phyloP scores from a whole-genome alignment of 2,329 filamentous ascomycete genomes.

The Cladosporium sp. region DNA sequence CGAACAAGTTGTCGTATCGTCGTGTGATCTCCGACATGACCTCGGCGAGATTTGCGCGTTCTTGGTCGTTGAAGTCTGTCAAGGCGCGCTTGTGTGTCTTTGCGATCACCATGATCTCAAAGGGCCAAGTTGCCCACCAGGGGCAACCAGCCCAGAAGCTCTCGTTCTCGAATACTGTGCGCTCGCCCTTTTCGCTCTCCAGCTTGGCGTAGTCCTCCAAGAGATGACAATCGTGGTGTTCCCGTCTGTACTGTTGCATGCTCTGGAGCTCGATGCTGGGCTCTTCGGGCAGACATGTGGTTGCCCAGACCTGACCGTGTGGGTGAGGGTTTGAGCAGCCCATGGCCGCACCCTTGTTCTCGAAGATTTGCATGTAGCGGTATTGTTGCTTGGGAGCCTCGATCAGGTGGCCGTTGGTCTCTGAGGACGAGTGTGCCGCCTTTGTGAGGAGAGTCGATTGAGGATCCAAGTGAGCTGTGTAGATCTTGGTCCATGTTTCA shows the following conservation, averaged over 20 bases:
- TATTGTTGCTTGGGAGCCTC: conserved; percentile 71
- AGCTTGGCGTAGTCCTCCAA: conserved; percentile 84
- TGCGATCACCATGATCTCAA: conserved; percentile 87
- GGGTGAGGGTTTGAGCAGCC: conserved; percentile 98
- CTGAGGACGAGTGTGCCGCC: conserved; percentile 33
- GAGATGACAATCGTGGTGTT: conserved; percentile 73
- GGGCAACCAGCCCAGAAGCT: conserved; percentile 86
- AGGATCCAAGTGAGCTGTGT: conserved; percentile 76
- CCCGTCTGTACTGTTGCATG: conserved; percentile 73
- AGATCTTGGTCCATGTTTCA: conserved; percentile 88
- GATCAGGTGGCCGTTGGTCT: conserved; percentile 44
- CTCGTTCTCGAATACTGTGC: conserved; percentile 85
- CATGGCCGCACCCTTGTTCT: conserved; percentile 98
- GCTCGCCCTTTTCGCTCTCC: conserved; percentile 78
- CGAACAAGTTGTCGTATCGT: conserved; percentile 94
- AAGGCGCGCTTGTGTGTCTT: conserved; percentile 82
- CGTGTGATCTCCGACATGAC: conserved; percentile 84
- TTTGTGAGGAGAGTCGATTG: conserved; percentile 63
- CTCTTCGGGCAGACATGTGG: conserved; percentile 87
- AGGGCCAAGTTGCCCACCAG: conserved; percentile 98
- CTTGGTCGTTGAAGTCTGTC: conserved; percentile 73
- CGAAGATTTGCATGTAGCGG: conserved; percentile 98
- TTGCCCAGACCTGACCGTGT: conserved; percentile 96
- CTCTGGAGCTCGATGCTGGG: conserved; percentile 76
- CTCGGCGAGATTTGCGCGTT: conserved; percentile 76